Evolutionary conservation across 1,284 basidiomycete genomes (phyloP), one percentile per base, ranked within the genome.

Genomic region (Singerocomus inundabilis): DNA sequence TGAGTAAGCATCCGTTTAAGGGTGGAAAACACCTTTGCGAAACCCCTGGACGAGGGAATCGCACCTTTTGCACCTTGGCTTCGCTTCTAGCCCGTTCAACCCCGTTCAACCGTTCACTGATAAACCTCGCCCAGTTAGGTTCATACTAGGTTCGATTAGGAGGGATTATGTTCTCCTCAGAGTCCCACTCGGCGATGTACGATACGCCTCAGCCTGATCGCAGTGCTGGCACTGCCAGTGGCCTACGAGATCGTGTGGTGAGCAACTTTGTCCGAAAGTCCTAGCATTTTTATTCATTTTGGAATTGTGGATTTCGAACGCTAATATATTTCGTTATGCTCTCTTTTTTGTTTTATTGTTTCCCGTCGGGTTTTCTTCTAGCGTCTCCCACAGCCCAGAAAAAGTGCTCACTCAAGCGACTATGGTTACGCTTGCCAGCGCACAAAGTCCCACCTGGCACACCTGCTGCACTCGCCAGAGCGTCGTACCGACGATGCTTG

Each of bases 231-330:
- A 21, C 21, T 21, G 21, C 21, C 21, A 21, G 21, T 21, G 21
- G 4, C 21, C 21, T 12, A 31, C 57, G 25, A 26, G 51, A 51
- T 43, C 34, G 32, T 15, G 13, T 6, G n/a, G 59, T 64, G 45
- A 53, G 60, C 53, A 21, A 25, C 3, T 46, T 21, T 35, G 2
- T 21, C 21, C 21, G 21, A 21, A 21, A 21, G 21, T 21, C 21
- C 21, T 21, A 21, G 7, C 13, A 15, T 34, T 15, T 6, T 4
- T 9, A 5, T 24, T 5, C 16, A 5, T 29, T 41, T 32, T 29
- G 6, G 11, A 10, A 13, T n/a, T 2, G 18, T 39, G 37, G 35
- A 30, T 21, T 50, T 46, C 7, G 24, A 48, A 32, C 21, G 21
- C 21, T 21, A 21, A 21, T 21, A 21, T 21, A 21, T 21, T 21